phyloP scores from a whole-genome alignment of 805 yeast species.

The Wickerhamiella qilinensis region DNA sequence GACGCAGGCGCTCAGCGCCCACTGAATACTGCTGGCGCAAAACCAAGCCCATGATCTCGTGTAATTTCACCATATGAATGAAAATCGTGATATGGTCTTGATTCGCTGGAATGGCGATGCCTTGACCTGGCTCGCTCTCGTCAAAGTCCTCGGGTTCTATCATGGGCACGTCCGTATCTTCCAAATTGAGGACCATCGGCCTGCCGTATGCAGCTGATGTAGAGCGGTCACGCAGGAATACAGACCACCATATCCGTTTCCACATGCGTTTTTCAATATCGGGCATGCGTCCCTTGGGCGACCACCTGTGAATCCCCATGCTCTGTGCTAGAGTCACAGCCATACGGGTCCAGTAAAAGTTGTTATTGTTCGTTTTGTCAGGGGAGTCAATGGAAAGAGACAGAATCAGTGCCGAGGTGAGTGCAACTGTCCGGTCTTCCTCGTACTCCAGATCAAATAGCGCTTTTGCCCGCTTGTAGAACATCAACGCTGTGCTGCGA shows the following conservation, averaged over 20 bases:
- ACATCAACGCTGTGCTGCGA: constrained; percentile 38
- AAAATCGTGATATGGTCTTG: constrained; percentile 38
- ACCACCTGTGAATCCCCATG: constrained; percentile 48
- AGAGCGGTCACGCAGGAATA: constrained; percentile 53
- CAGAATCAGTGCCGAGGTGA: constrained; percentile 46
- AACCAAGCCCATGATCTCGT: constrained; percentile 56
- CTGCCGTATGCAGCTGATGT: constrained; percentile 62
- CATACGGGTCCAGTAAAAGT: constrained; percentile 52
- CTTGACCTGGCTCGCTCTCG: constrained; percentile 30
- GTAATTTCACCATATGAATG: constrained; percentile 46
- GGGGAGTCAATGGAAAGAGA: constrained; percentile 65
- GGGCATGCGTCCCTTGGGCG: constrained; percentile 26
- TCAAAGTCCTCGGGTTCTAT: constrained; percentile 47
- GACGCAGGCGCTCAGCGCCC: constrained; percentile 38
- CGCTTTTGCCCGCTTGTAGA: constrained; percentile 59
- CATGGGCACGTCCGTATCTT: constrained; percentile 68
- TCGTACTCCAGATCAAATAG: constrained; percentile 57
- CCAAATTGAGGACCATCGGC: constrained; percentile 50
- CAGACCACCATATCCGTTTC: constrained; percentile 64
- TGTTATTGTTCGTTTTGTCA: constrained; percentile 48
- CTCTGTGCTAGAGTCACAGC: constrained; percentile 62
- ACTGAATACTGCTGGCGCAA: constrained; percentile 55
- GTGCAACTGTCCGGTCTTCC: constrained; percentile 40
- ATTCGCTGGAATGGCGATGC: constrained; percentile 23
- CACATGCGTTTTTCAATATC: constrained; percentile 32